Evolutionary conservation across 2,329 filamentous ascomycete species (phyloP).

Genomic region (Clarireedia homoeocarpa): DNA sequence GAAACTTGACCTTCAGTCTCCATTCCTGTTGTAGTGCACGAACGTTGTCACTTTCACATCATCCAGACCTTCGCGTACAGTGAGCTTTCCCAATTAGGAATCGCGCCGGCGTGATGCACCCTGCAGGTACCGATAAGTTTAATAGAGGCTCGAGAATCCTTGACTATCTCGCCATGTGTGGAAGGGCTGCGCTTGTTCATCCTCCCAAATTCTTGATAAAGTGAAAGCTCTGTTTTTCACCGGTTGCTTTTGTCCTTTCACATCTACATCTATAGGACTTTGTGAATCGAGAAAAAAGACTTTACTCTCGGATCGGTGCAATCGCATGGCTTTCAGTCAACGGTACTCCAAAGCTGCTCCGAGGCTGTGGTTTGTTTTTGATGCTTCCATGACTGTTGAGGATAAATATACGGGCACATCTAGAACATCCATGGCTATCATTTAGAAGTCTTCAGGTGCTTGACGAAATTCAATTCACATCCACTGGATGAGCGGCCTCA

Average conservation of each 20-base stretch:
- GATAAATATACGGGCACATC: no score
- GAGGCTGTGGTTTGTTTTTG: no score
- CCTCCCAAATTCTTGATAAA: neutral
- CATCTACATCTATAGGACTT: neutral
- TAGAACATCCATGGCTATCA: no score
- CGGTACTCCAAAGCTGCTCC: no score
- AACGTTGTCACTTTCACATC: slow-evolving; percentile 8
- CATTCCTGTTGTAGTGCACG: neutral
- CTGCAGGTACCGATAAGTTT: slow-evolving; percentile 10
- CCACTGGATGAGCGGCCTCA: no score
- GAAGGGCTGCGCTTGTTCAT: neutral
- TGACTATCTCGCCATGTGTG: neutral
- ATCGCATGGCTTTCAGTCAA: no score
- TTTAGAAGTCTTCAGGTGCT: no score
- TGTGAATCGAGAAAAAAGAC: no score
- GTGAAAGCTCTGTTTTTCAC: neutral
- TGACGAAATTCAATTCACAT: no score
- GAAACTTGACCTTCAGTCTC: neutral
- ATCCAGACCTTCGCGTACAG: slow-evolving; percentile 1
- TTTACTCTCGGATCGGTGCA: no score
- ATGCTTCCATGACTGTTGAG: no score
- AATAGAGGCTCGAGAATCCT: slow-evolving; percentile 1
- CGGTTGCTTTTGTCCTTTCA: neutral
- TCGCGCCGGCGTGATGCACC: neutral
- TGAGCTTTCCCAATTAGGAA: slow-evolving; percentile 1